Percentiles rank a stretch among this genome's conserved stretches.
Evolutionary conservation across 768 basidiomycete species (phyloP).

Genomic region (Gloeophyllum trabeum): DNA sequence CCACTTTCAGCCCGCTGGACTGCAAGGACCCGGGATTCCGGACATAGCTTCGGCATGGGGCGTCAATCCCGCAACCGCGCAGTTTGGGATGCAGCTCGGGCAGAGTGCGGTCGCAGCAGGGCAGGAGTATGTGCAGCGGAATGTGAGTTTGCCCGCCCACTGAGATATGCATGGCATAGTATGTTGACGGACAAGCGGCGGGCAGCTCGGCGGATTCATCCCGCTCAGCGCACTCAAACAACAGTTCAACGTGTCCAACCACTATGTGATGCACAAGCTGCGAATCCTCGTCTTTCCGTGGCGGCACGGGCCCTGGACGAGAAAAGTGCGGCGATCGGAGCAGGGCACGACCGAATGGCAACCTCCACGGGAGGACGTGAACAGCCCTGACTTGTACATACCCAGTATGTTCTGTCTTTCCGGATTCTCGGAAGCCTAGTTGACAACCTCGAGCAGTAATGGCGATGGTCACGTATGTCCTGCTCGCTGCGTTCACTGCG

Average conservation of each 20-base stretch:
- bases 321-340: slow-evolving; percentile 56
- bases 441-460: slow-evolving; percentile 43
- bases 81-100: slow-evolving; percentile 94
- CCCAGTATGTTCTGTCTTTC: slow-evolving; percentile 42
- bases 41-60: slow-evolving; percentile 74
- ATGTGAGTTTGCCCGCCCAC: no score
- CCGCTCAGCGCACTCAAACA: slow-evolving; percentile 74
- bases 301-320: slow-evolving; percentile 81
- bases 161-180: not conserved
- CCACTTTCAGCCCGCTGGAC: slow-evolving; percentile 24
- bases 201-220: slow-evolving; percentile 70
- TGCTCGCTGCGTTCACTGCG: slow-evolving; percentile 75
- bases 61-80: slow-evolving; percentile 86
- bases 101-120: slow-evolving; percentile 87
- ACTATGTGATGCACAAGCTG: slow-evolving; percentile 87
- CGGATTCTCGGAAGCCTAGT: slow-evolving; percentile 4
- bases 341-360: slow-evolving; percentile 67
- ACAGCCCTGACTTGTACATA: slow-evolving; percentile 94
- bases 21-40: slow-evolving; percentile 20
- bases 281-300: slow-evolving; percentile 89
- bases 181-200: not conserved
- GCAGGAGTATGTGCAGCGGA: slow-evolving; percentile 91
- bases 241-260: slow-evolving; percentile 93
- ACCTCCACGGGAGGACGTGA: slow-evolving; percentile 87
- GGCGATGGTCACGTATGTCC: slow-evolving; percentile 93